Evolutionary conservation across 192 early-diverging fungal species (phyloP), one percentile per base, ranked within the genome.

Genomic region (Umbelopsis sp.): DNA sequence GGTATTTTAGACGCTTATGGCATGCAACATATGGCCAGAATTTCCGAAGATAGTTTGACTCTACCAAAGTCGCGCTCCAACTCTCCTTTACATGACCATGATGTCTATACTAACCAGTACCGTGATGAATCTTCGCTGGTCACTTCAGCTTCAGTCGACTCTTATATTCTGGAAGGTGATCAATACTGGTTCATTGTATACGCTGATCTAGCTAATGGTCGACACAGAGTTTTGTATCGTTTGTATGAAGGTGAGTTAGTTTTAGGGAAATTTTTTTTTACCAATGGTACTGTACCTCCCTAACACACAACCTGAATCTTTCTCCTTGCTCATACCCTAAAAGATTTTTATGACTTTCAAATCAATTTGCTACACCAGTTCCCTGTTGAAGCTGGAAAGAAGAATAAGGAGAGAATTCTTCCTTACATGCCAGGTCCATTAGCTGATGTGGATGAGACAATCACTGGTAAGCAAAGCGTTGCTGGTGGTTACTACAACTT

Each of bases 321-420:
- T 43, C 22, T 34, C 36, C 22, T 43, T 26, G 31, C n/a, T 34
- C 31, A 21, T 71, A 43, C 52, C 41, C n/a, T 45, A 44, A 45
- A 29, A 78, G 92, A 93, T 77, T 91, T 93, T 81, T 89, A 91
- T 72, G 83, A 86, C 73, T 91, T 91, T 75, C 92, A 92, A 73
- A 91, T 89, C 71, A 82, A 83, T 65, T 81, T 93, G 20, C 70
- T 88, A 45, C 83, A 91, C 38, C 75, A 83, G 47, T 93, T 90
- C 77, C 91, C 88, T 10, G 82, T 79, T 12, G 89, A 91, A 72
- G 87, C 89, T 29, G 88, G 88, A 24, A 77, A 84, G 56, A 80
- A 69, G 6, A 84, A 80, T 25, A 75, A 83, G 24, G 74, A 85
- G 66, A 70, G 88, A 17, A 90, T 85, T 65, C 70, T 91, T 62